phyloP scores from a whole-genome alignment of 106 monocot genomes.

The Dendrobium catenatum region DNA sequence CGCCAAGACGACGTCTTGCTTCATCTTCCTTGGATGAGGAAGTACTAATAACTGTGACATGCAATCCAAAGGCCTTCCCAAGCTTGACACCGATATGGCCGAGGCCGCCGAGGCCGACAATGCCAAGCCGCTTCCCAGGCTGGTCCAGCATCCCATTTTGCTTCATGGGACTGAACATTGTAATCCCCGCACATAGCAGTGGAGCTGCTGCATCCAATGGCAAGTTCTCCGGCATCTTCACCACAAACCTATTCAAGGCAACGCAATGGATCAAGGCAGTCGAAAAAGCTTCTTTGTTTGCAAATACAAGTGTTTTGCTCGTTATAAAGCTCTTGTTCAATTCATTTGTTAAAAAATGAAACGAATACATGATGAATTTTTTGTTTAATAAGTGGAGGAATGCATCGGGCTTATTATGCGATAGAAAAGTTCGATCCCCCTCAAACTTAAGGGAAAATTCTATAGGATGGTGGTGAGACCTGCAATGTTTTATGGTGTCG shows the following conservation, averaged over 20 bases:
- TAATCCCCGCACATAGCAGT: slow-evolving; percentile 63
- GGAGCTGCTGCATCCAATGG: slow-evolving; percentile 53
- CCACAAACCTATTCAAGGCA: slow-evolving; percentile 22
- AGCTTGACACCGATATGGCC: slow-evolving; percentile 64
- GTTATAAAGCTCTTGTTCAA: too few relatives aligned
- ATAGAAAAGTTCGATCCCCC: too few relatives aligned
- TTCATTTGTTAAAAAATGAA: too few relatives aligned
- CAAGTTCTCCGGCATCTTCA: slow-evolving; percentile 39
- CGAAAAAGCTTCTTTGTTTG: too few relatives aligned
- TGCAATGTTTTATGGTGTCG: too few relatives aligned
- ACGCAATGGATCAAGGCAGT: not conserved
- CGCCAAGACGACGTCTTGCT: slow-evolving; percentile 36
- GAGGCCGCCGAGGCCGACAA: slow-evolving; percentile 65
- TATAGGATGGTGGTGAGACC: too few relatives aligned
- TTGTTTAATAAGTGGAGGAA: too few relatives aligned
- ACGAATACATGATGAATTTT: too few relatives aligned
- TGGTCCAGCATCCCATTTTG: slow-evolving; percentile 42
- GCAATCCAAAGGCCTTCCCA: slow-evolving; percentile 53
- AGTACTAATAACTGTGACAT: slow-evolving; percentile 65
- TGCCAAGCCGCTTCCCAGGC: slow-evolving; percentile 45
- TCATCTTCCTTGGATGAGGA: slow-evolving; percentile 51
- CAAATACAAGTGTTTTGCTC: too few relatives aligned
- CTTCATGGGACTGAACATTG: slow-evolving; percentile 62
- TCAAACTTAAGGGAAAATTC: too few relatives aligned
- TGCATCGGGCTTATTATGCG: too few relatives aligned